Base-by-base conservation (phyloP, 768 basidiomycete genomes). In the Candolleomyces aberdarensis region DNA sequence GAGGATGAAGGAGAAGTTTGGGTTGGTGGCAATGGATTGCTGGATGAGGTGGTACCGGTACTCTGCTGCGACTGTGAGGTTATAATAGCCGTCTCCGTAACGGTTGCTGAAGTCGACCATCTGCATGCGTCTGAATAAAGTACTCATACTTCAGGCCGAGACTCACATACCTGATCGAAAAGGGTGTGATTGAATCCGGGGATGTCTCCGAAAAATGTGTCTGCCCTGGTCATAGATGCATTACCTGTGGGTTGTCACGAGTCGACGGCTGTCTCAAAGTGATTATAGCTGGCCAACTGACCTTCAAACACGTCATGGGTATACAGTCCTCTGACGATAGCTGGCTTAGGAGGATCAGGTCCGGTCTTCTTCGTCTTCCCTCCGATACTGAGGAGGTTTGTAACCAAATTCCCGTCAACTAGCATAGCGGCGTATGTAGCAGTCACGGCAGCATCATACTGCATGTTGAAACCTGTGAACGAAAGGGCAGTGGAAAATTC, bases 101-200 rank as follows among this genome's bases (percentile, higher is more conserved):
- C 58, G 48, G 19, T 66, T 61, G 59, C 64, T 63, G 26, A 49
- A 59, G 3, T 61, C 59, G 13, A 60, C 50, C 32, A 68, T 44
- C 67, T 68, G 13, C 11, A 46, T 13, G 6, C n/a, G 8, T 14
- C 26, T n/a, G 41, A 48, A 5, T 47, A 14, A 31, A 10, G 50
- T 8, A 41, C 13, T 29, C 15, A 36, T 11, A 41, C 13, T 31
- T 43, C 19, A 20, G 15, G 5, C n/a, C 10, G 14, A 31, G 17
- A 10, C 11, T 13, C 13, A 40, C 60, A 51, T 41, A 64, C 67
- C 61, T 68, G 52, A 14, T 68, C 58, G 52, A 66, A 68, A 3
- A 68, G 59, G 0, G 67, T 68, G 46, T 68, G 62, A 47, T 68
- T 68, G 59, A 68, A 68, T 43, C 66, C 66, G 54, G 60, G 56